Evolutionary conservation across 257 asterid genomes (phyloP).

Genomic region (Plantago elongata): DNA sequence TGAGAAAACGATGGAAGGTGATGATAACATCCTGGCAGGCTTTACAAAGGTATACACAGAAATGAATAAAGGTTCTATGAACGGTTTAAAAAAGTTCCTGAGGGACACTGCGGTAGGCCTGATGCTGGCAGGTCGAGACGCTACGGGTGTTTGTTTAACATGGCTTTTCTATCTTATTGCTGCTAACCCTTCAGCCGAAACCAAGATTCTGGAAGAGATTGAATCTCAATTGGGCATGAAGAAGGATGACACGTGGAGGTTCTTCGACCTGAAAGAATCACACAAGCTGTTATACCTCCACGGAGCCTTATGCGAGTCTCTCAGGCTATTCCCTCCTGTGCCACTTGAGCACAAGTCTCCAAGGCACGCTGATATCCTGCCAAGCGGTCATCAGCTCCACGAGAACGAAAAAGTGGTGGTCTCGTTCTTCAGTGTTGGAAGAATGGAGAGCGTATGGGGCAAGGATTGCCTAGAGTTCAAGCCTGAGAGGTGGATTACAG

Average conservation of each 20-base stretch:
- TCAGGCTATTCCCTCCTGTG: slow-evolving; percentile 36
- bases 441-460: slow-evolving; percentile 8
- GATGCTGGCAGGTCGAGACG: slow-evolving; percentile 30
- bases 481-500: slow-evolving; percentile 6
- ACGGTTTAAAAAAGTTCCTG: background rate
- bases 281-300: slow-evolving; percentile 18
- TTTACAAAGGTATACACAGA: slow-evolving; percentile 19
- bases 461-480: slow-evolving; percentile 5
- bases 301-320: slow-evolving; percentile 38
- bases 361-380: background rate
- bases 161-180: slow-evolving; percentile 23
- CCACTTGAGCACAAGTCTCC: background rate
- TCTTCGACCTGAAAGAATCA: slow-evolving; percentile 24
- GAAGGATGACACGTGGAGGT: slow-evolving; percentile 15
- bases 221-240: background rate
- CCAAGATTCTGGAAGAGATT: slow-evolving; percentile 12
- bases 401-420: background rate
- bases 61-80: background rate
- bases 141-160: slow-evolving; percentile 26
- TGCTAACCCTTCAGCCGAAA: slow-evolving; percentile 16
- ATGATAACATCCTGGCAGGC: slow-evolving; percentile 1
- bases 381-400: background rate
- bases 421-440: background rate
- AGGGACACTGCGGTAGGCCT: slow-evolving; percentile 18
- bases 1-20: background rate